These are phyloP conservation scores for Colletotrichum phormii DNA, from an alignment of 2,329 filamentous ascomycete species.

Conservation along the genomic window DNA sequence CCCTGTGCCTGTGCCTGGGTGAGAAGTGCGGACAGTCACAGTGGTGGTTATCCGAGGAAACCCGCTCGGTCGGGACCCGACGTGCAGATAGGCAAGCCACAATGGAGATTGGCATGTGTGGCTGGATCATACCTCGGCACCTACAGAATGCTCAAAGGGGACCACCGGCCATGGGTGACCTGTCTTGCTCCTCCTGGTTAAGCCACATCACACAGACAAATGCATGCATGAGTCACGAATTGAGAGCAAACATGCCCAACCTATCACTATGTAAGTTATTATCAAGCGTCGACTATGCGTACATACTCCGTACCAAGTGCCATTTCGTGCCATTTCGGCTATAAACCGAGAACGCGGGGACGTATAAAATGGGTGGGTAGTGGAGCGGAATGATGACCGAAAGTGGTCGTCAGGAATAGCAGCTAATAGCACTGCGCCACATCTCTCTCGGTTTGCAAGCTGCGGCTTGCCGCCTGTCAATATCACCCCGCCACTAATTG, in stretches of 20 bases:
- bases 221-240: not conserved
- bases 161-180: not conserved
- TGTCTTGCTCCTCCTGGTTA: not conserved
- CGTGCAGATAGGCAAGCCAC: not conserved
- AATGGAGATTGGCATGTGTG: not conserved
- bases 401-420: not conserved
- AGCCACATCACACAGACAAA: not conserved
- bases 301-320: too few species aligned
- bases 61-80: slow-evolving; percentile 8
- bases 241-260: not conserved
- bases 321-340: too few species aligned
- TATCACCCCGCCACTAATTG: not conserved
- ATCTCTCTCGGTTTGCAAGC: not conserved
- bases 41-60: slow-evolving; percentile 6
- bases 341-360: not conserved
- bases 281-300: too few species aligned
- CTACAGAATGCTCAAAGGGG: not conserved
- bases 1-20: not conserved
- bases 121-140: not conserved
- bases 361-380: not conserved
- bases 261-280: too few species aligned
- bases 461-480: not conserved
- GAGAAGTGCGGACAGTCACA: not conserved
- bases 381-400: not conserved
- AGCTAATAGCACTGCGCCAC: not conserved